Evolutionary conservation across 2,329 filamentous ascomycete species (phyloP).

Genomic region (Leptosphaerulina australis): DNA sequence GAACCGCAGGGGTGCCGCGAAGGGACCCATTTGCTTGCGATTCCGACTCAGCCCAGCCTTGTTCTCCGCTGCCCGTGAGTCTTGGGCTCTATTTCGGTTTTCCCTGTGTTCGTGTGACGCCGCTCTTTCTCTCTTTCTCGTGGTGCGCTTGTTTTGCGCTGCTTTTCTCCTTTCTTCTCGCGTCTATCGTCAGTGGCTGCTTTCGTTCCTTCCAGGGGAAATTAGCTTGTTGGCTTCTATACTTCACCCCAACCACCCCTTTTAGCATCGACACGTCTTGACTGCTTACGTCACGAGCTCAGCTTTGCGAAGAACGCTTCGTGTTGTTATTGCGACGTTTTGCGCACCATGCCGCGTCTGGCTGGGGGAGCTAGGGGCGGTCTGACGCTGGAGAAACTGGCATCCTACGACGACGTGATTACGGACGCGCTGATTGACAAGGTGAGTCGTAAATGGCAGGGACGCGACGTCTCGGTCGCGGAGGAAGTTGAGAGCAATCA

Average conservation of each 20-base stretch:
- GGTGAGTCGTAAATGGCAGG: slow-evolving; percentile 60
- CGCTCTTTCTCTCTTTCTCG: slow-evolving; percentile 32
- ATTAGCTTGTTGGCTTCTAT: slow-evolving; percentile 26
- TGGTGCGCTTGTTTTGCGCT: slow-evolving; percentile 6
- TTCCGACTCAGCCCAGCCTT: slow-evolving; percentile 25
- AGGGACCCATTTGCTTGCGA: slow-evolving; percentile 2
- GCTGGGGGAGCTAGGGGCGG: slow-evolving; percentile 67
- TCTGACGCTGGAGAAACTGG: slow-evolving; percentile 84
- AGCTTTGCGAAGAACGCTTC: slow-evolving; percentile 2
- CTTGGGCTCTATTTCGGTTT: slow-evolving; percentile 30
- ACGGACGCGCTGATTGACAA: slow-evolving; percentile 96
- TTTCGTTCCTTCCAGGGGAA: slow-evolving; percentile 24
- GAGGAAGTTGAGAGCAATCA: slow-evolving; percentile 3
- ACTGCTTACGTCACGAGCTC: slow-evolving; percentile 1
- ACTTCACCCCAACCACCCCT: slow-evolving; percentile 44
- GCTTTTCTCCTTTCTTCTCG: slow-evolving; percentile 27
- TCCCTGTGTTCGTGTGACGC: slow-evolving; percentile 32
- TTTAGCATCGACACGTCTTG: slow-evolving; percentile 11
- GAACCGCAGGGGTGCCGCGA: neutral
- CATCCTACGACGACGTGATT: slow-evolving; percentile 91
- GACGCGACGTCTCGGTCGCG: slow-evolving; percentile 19
- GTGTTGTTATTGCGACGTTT: neutral
- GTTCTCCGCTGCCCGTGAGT: slow-evolving; percentile 22
- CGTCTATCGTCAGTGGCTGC: slow-evolving; percentile 17
- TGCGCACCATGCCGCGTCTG: slow-evolving; percentile 51